Conservation (phyloP, 1,284 basidiomycete genomes). For the Ustilago lituana region DNA sequence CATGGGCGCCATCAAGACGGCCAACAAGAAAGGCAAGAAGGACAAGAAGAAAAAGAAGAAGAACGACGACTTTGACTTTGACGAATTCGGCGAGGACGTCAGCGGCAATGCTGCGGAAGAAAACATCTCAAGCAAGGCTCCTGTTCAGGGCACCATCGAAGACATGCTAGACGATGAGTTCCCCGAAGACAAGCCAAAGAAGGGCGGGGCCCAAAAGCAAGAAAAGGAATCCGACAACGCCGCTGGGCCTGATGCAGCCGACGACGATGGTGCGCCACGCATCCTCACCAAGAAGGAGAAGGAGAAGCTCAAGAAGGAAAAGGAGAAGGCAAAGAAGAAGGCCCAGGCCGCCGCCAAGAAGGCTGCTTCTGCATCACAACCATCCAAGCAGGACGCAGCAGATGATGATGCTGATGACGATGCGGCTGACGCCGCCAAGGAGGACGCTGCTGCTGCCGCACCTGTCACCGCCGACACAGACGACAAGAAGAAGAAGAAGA, state of each 20-base stretch:
- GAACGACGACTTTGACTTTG: constrained; percentile 62
- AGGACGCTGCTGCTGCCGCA: constrained; percentile 44
- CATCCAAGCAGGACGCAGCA: constrained; percentile 42
- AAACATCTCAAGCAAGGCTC: constrained; percentile 43
- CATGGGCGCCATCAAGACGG: constrained; percentile 52
- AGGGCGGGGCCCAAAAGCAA: constrained; percentile 35
- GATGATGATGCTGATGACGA: constrained; percentile 17
- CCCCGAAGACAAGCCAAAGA: constrained; percentile 43
- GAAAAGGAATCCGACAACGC: constrained; percentile 20
- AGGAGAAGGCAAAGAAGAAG: constrained; percentile 65
- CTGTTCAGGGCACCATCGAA: constrained; percentile 41
- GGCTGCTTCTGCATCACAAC: constrained; percentile 28
- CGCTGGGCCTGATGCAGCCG: constrained; percentile 18
- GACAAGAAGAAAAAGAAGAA: constrained; percentile 58
- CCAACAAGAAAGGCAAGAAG: constrained; percentile 59
- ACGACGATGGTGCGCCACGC: constrained; percentile 45
- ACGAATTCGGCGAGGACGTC: constrained; percentile 59
- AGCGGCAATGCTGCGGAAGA: constrained; percentile 43
- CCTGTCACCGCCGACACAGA: constrained; percentile 19
- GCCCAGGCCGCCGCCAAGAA: constrained; percentile 63
- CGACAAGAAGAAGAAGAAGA: constrained; percentile 64
- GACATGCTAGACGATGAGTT: constrained; percentile 50
- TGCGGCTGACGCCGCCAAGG: constrained; percentile 18
- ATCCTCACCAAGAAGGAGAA: constrained; percentile 66
- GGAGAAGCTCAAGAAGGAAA: constrained; percentile 66